These are phyloP conservation scores for Schoenoplectus triqueter DNA, from an alignment of 202 grass and related monocot species.

Conservation along the genomic window DNA sequence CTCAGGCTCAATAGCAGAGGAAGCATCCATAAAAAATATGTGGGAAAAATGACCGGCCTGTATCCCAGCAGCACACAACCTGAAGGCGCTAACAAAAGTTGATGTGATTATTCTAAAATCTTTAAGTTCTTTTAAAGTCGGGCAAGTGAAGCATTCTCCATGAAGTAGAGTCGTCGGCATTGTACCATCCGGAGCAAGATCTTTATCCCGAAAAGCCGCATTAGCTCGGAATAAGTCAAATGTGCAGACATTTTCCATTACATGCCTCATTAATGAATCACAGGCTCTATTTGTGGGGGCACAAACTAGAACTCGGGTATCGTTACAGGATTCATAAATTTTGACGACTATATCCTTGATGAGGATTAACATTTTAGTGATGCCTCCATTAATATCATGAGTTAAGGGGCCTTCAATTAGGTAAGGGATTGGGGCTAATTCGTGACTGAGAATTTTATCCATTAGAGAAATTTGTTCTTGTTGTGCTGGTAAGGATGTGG, in stretches of 20 bases:
- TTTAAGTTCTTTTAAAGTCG: conserved; percentile 3
- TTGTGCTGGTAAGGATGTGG: background rate
- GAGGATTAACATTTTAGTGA: background rate
- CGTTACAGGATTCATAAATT: conserved; percentile 1
- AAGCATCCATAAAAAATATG: conserved; percentile 46
- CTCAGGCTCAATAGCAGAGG: conserved; percentile 41
- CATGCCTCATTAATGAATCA: conserved; percentile 23
- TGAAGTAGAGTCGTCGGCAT: background rate
- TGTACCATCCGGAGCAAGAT: conserved; percentile 38
- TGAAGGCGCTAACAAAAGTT: conserved; percentile 39
- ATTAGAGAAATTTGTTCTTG: background rate
- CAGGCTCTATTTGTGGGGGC: conserved; percentile 39
- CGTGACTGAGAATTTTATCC: conserved; percentile 15
- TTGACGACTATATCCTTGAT: conserved; percentile 22
- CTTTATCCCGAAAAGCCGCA: conserved; percentile 43
- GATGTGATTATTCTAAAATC: conserved; percentile 41
- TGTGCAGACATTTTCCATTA: conserved; percentile 10
- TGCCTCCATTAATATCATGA: background rate
- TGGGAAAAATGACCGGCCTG: conserved; percentile 33
- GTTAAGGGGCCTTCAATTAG: conserved; percentile 37
- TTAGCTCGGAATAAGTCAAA: conserved; percentile 42
- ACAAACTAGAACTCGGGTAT: conserved; percentile 38
- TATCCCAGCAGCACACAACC: conserved; percentile 39
- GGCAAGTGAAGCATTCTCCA: conserved; percentile 42
- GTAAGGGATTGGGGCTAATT: conserved; percentile 36